These are phyloP conservation scores for Cucurbita maxima DNA, from an alignment of 306 rosid species.

Conservation along the genomic window DNA sequence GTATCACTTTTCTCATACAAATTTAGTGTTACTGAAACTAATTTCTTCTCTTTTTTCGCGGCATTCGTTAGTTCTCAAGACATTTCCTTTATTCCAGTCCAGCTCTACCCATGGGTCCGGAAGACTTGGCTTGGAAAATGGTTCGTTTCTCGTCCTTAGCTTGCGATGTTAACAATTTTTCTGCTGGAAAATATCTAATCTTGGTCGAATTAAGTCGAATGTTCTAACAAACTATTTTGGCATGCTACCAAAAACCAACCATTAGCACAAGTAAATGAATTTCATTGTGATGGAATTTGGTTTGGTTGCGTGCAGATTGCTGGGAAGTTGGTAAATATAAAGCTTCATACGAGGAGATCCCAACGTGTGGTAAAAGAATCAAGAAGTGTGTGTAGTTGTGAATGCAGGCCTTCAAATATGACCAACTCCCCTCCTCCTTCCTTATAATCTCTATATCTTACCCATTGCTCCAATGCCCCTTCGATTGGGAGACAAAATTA, in stretches of 20 bases:
- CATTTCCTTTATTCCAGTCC: constrained; percentile 84
- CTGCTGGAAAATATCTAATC: not conserved
- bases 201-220: not conserved
- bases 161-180: not conserved
- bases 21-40: not conserved
- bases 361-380: constrained; percentile 85
- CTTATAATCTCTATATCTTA: not conserved
- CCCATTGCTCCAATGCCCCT: not conserved
- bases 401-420: constrained; percentile 46
- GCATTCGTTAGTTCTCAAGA: constrained; percentile 50
- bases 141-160: constrained; percentile 27
- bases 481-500: not conserved
- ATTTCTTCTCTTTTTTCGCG: not conserved
- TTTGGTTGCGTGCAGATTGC: constrained; percentile 35
- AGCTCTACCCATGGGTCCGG: constrained; percentile 90
- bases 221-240: not conserved
- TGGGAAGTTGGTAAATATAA: constrained; percentile 77
- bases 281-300: too few species aligned
- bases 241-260: not conserved
- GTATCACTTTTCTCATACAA: not conserved
- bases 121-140: constrained; percentile 96
- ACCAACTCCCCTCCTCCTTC: constrained; percentile 1
- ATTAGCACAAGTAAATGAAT: too few species aligned
- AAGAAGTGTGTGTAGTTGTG: constrained; percentile 59
- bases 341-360: constrained; percentile 66